Conservation (phyloP, 2,329 filamentous ascomycete species). For the Cryphonectria radicalis region DNA sequence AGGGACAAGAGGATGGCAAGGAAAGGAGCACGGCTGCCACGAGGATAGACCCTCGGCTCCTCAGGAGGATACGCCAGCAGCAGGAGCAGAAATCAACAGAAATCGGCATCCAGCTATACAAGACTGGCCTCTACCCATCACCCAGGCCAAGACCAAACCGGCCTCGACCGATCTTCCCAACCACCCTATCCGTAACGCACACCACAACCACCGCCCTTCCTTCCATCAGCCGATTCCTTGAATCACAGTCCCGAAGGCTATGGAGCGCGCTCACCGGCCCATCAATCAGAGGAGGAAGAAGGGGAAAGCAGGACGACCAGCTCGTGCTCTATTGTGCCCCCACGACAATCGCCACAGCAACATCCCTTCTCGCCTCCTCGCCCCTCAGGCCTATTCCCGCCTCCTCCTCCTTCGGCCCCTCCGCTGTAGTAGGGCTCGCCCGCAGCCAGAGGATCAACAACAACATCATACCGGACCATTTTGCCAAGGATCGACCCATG, state of each 20-base stretch:
- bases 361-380: constrained; percentile 42
- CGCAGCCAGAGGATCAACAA: constrained; percentile 47
- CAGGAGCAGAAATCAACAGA: constrained; percentile 30
- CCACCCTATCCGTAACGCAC: constrained; percentile 6
- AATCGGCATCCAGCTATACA: constrained; percentile 39
- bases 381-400: constrained; percentile 34
- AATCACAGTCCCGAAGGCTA: neutral
- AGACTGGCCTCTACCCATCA: constrained; percentile 29
- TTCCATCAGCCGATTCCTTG: constrained; percentile 9
- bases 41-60: neutral
- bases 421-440: constrained; percentile 38
- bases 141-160: neutral
- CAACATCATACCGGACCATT: constrained; percentile 39
- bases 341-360: constrained; percentile 43
- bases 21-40: neutral
- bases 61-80: constrained; percentile 18
- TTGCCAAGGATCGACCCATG: constrained; percentile 42
- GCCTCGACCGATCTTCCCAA: neutral
- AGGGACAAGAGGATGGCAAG: constrained; percentile 31
- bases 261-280: neutral
- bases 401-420: constrained; percentile 36
- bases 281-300: constrained; percentile 32
- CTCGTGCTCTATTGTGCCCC: constrained; percentile 32
- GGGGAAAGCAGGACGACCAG: constrained; percentile 45
- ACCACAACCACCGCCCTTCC: constrained; percentile 15